Base-by-base conservation (phyloP, 2,329 filamentous ascomycete species). In the Hypomyces rosellus region DNA sequence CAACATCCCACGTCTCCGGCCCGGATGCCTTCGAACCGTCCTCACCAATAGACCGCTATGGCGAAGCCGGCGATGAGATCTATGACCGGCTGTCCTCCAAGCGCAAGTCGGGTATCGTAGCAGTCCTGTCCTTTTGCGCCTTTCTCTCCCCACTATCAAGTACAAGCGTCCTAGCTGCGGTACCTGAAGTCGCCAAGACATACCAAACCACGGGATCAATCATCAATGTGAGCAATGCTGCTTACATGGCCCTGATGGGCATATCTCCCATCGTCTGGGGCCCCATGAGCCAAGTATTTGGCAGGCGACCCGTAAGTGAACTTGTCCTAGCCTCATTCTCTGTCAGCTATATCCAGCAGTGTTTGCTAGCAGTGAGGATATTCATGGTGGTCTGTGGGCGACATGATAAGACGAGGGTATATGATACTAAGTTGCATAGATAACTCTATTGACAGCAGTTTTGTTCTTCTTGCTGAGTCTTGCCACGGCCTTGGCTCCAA, bases 221-320 rank as follows among this genome's bases (percentile, higher is more conserved):
- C 50, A 82, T 91, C 63, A 88, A 88, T 61, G 67, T 86, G 41
- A 84, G 79, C 61, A 92, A 91, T 67, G 86, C 87, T 0, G 67
- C 85, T n/a, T 89, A 88, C 58, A 77, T 89, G 71, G 65, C 84
- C 4, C 82, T 85, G 58, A 91, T 90, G 86, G 86, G 84, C 0
- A 50, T 88, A 4, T 80, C 77, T 13, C 82, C 86, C 1, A 76
- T 83, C 9, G 77, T 90, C 48, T 91, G 85, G 78, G 85, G 86
- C 0, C 87, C 87, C 0, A 69, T 88, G 52, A 86, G 84, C 55
- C 80, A 84, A 56, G 75, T 85, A 0, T 83, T 80, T 59, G 81
- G 81, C 12, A 73, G 82, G 50, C 69, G 79, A 59, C 69, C 72
- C 49, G 81, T 84, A 60, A 63, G 77, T 66, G 14, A 5, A 20